These are phyloP conservation scores for Calonectria montana DNA, from an alignment of 2,329 filamentous ascomycete genomes.

Conservation along the genomic window DNA sequence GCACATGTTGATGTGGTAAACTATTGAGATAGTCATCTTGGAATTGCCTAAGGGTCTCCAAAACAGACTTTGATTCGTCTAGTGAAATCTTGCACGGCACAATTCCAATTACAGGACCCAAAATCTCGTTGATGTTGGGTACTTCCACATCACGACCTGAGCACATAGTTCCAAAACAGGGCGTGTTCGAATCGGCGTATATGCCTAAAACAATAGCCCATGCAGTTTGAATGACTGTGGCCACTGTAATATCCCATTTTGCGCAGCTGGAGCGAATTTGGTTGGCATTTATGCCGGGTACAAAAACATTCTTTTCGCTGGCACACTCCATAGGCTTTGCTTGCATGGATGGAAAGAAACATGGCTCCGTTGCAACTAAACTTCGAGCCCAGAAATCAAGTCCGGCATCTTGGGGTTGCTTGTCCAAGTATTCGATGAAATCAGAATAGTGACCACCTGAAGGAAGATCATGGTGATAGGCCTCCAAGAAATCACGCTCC, in stretches of 20 bases:
- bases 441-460: background rate
- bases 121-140: background rate
- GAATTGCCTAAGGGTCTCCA: conserved; percentile 54
- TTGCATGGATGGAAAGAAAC: background rate
- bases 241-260: conserved; percentile 1
- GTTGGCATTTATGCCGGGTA: background rate
- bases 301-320: background rate
- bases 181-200: background rate
- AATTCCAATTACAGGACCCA: conserved; percentile 9
- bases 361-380: background rate
- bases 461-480: conserved; percentile 35
- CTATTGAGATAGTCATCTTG: conserved; percentile 59
- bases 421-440: conserved; percentile 10
- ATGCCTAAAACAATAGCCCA: conserved; percentile 11
- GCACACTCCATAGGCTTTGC: background rate
- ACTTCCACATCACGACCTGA: conserved; percentile 11
- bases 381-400: background rate
- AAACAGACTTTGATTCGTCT: conserved; percentile 45
- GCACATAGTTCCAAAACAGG: conserved; percentile 6
- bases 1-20: conserved; percentile 61
- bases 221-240: conserved; percentile 1
- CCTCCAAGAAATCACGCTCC: conserved; percentile 40
- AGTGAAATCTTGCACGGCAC: conserved; percentile 54
- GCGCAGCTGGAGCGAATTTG: background rate
- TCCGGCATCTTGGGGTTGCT: background rate